A percentile compares a stretch with the other conserved stretches of the same genome.
phyloP scores from a whole-genome alignment of 2,329 filamentous ascomycete genomes.

The Chaetothyriales sp. region DNA sequence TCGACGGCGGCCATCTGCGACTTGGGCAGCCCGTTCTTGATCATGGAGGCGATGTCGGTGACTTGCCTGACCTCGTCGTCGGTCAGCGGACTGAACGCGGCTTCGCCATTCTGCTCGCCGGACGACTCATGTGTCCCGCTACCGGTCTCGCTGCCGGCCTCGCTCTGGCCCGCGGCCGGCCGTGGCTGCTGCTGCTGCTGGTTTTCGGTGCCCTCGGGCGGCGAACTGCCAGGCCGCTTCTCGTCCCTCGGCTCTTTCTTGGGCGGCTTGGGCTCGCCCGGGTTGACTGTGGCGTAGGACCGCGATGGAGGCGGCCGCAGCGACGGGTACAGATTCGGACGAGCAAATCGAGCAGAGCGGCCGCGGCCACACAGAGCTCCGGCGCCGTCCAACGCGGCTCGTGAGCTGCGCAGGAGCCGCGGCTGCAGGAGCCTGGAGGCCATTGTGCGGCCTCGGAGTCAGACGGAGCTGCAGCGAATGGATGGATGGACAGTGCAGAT shows the following conservation, averaged over 20 bases:
- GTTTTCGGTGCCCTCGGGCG: slow-evolving; percentile 27
- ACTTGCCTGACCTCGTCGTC: slow-evolving; percentile 45
- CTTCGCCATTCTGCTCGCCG: slow-evolving; percentile 28
- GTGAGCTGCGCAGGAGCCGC: slow-evolving; percentile 27
- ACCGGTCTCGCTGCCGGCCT: slow-evolving; percentile 24
- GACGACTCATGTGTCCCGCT: slow-evolving; percentile 20
- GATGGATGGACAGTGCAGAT: background rate
- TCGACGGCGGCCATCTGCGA: slow-evolving; percentile 48
- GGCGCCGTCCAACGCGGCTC: slow-evolving; percentile 36
- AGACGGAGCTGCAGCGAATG: background rate
- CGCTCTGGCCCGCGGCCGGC: slow-evolving; percentile 23
- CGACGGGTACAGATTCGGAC: slow-evolving; percentile 25
- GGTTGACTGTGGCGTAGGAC: slow-evolving; percentile 32
- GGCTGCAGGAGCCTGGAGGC: slow-evolving; percentile 17
- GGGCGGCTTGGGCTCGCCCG: slow-evolving; percentile 32
- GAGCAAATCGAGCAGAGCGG: slow-evolving; percentile 27
- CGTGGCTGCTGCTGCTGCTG: slow-evolving; percentile 35
- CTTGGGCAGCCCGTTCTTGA: slow-evolving; percentile 47
- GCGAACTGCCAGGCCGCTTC: slow-evolving; percentile 21
- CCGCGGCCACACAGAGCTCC: slow-evolving; percentile 36
- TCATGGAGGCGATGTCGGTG: slow-evolving; percentile 40
- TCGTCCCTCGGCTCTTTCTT: slow-evolving; percentile 20
- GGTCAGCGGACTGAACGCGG: slow-evolving; percentile 34
- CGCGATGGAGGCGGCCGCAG: slow-evolving; percentile 27
- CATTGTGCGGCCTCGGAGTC: slow-evolving; percentile 6